These are phyloP conservation scores for Ceratocystis smalleyi DNA, from an alignment of 2,329 filamentous ascomycete genomes.

Conservation along the genomic window DNA sequence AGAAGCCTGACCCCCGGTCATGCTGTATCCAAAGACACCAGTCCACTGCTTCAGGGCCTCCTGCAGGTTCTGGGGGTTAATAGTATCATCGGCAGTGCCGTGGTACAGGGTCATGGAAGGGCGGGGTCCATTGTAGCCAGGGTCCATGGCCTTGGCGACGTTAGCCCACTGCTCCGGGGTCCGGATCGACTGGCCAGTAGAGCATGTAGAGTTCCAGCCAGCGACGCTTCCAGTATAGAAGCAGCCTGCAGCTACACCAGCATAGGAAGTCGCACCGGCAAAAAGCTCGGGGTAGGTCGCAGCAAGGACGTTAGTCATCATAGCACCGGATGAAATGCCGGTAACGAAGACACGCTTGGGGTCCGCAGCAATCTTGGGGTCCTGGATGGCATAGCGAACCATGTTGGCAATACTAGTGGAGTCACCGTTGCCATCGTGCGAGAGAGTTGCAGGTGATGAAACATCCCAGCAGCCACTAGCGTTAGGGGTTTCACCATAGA, in stretches of 20 bases:
- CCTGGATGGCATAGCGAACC: constrained; percentile 38
- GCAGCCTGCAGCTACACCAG: constrained; percentile 41
- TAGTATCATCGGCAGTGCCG: constrained; percentile 34
- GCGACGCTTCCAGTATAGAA: constrained; percentile 31
- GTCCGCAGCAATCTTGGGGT: constrained; percentile 35
- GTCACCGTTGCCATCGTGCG: constrained; percentile 42
- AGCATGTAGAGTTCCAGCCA: constrained; percentile 40
- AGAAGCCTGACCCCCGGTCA: constrained; percentile 22
- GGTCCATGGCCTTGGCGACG: constrained; percentile 32
- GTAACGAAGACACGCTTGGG: constrained; percentile 36
- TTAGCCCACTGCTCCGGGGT: constrained; percentile 29
- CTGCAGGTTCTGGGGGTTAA: constrained; percentile 39
- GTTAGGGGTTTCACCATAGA: constrained; percentile 40
- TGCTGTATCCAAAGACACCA: constrained; percentile 30
- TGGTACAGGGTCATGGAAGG: constrained; percentile 47
- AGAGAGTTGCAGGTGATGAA: constrained; percentile 33
- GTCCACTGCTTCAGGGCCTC: constrained; percentile 44
- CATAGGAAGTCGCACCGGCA: constrained; percentile 34
- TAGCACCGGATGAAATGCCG: constrained; percentile 34
- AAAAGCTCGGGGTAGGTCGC: constrained; percentile 42
- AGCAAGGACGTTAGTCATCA: constrained; percentile 33
- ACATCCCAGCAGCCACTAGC: constrained; percentile 45
- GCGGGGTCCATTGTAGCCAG: constrained; percentile 32
- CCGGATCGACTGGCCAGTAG: constrained; percentile 32
- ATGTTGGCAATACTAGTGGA: constrained; percentile 42